Conservation (phyloP, 2,329 filamentous ascomycete species). For the Scedosporium boydii region DNA sequence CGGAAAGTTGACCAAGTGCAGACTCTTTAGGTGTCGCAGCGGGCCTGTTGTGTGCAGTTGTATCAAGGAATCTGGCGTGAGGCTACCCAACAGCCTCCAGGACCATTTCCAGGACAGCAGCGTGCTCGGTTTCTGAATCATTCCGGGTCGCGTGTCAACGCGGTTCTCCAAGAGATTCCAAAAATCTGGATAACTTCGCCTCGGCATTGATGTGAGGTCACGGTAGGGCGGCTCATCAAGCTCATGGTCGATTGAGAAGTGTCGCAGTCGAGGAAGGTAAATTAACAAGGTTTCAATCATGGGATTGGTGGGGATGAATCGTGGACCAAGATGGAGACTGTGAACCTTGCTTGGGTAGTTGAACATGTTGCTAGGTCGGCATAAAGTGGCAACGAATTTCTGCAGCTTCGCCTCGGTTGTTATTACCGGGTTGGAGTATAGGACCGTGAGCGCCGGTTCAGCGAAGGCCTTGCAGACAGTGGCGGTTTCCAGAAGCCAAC, state of each 20-base stretch:
- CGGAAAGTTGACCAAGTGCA: constrained; percentile 54
- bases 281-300: not conserved
- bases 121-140: constrained; percentile 2
- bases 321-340: constrained; percentile 53
- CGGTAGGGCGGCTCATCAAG: constrained; percentile 7
- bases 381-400: constrained; percentile 40
- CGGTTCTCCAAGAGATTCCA: constrained; percentile 1
- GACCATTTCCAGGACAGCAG: constrained; percentile 6
- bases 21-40: constrained; percentile 33
- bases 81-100: not conserved
- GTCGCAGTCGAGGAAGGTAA: constrained; percentile 1
- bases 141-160: not conserved
- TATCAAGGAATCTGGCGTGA: not conserved
- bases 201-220: not conserved
- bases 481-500: constrained; percentile 58
- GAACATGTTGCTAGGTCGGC: constrained; percentile 36
- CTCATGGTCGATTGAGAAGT: constrained; percentile 4
- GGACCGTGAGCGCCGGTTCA: constrained; percentile 62
- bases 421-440: constrained; percentile 63
- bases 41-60: constrained; percentile 11
- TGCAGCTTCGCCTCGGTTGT: constrained; percentile 33
- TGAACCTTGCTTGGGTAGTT: constrained; percentile 66
- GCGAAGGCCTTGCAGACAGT: constrained; percentile 54
- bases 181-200: constrained; percentile 1
- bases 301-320: not conserved